These are phyloP conservation scores for Tetrahymena thermophila DNA, from an alignment of 73 alveolate species.

Conservation along the genomic window DNA sequence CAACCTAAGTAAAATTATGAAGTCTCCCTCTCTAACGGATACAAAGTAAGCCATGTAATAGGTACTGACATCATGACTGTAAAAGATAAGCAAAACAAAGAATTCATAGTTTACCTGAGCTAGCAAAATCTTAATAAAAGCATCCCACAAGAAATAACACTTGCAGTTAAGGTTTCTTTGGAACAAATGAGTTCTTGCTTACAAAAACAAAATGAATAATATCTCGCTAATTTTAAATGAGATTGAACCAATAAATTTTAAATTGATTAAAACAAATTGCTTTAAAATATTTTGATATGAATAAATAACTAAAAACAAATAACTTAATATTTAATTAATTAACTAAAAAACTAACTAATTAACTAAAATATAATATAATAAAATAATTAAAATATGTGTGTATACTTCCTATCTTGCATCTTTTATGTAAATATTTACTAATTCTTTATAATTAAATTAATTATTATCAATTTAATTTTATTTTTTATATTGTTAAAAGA, in stretches of 20 bases:
- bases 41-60: not conserved
- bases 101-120: not conserved
- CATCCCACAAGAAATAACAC: not conserved
- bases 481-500: too few species aligned
- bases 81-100: not conserved
- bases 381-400: not conserved
- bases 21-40: not conserved
- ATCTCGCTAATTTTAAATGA: not conserved
- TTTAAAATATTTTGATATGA: not conserved
- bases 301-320: not conserved
- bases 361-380: not conserved
- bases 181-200: not conserved
- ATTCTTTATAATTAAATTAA: not conserved
- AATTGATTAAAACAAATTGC: not conserved
- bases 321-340: not conserved
- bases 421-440: not conserved
- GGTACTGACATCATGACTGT: not conserved
- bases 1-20: not conserved
- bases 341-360: not conserved
- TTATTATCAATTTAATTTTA: too few species aligned
- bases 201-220: not conserved
- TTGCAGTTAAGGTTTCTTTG: not conserved
- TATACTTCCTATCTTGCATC: not conserved
- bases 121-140: not conserved
- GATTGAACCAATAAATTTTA: not conserved